phyloP scores from a whole-genome alignment of 2,329 filamentous ascomycete species.

The Orbilia quercus region DNA sequence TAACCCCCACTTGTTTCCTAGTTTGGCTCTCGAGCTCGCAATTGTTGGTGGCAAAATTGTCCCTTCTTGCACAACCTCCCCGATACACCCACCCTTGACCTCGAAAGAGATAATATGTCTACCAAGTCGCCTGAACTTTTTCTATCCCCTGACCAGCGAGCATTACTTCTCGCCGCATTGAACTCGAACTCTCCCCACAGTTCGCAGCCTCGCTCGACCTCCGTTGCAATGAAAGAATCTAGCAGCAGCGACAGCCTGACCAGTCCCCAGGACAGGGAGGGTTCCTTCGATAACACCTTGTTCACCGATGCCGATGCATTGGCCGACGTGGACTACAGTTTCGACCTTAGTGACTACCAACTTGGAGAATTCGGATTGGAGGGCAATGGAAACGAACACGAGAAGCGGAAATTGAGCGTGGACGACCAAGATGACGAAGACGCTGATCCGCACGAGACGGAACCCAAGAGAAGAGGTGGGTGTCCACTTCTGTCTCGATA shows the following conservation, averaged over 20 bases:
- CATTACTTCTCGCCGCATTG: constrained; percentile 78
- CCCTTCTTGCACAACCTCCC: constrained; percentile 60
- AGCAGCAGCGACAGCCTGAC: constrained; percentile 59
- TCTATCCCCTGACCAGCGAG: constrained; percentile 80
- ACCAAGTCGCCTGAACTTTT: constrained; percentile 67
- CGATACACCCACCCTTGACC: constrained; percentile 61
- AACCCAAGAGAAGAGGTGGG: constrained; percentile 61
- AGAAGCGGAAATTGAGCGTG: constrained; percentile 66
- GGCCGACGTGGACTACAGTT: constrained; percentile 79
- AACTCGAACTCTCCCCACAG: constrained; percentile 71
- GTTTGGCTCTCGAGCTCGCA: neutral
- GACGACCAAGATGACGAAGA: constrained; percentile 59
- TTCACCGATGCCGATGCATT: constrained; percentile 57
- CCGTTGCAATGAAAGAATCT: constrained; percentile 52
- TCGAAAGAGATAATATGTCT: constrained; percentile 28
- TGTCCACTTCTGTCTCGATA: constrained; percentile 51
- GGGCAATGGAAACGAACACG: constrained; percentile 69
- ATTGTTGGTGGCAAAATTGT: constrained; percentile 19
- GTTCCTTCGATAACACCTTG: constrained; percentile 48
- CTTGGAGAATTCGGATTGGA: constrained; percentile 80
- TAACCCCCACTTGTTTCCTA: neutral
- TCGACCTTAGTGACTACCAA: constrained; percentile 80
- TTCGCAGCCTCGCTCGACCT: constrained; percentile 62
- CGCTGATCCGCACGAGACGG: constrained; percentile 59
- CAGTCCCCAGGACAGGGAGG: constrained; percentile 60